These are phyloP conservation scores for Glutinoglossum americanum DNA, from an alignment of 495 filamentous ascomycete species.

Conservation along the genomic window DNA sequence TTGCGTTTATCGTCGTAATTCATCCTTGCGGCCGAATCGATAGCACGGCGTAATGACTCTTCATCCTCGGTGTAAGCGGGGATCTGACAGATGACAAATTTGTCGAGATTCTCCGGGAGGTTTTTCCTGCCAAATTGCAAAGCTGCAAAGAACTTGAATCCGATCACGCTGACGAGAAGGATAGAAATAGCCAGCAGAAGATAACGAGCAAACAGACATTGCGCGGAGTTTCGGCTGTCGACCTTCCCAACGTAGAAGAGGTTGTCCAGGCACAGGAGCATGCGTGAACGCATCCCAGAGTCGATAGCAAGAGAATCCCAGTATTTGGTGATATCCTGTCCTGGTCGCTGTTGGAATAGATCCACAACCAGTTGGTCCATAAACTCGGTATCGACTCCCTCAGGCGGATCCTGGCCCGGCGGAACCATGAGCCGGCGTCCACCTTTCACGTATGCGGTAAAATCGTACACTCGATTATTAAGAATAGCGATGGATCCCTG, in stretches of 20 bases:
- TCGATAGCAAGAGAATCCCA: constrained; percentile 49
- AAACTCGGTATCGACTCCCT: constrained; percentile 45
- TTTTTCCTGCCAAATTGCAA: constrained; percentile 85
- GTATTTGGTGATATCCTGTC: constrained; percentile 61
- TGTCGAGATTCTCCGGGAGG: constrained; percentile 85
- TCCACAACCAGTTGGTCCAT: constrained; percentile 56
- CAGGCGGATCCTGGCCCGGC: constrained; percentile 24
- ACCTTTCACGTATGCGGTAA: constrained; percentile 65
- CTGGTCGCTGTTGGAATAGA: constrained; percentile 56
- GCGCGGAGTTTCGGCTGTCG: constrained; percentile 72
- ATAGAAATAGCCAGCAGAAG: constrained; percentile 79
- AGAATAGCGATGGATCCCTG: constrained; percentile 55
- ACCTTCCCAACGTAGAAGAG: constrained; percentile 87
- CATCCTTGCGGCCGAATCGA: constrained; percentile 92
- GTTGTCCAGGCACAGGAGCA: constrained; percentile 79
- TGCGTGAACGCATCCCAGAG: constrained; percentile 29
- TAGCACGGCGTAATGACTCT: constrained; percentile 84
- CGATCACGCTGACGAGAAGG: constrained; percentile 58
- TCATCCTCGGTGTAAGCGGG: constrained; percentile 97
- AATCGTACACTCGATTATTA: constrained; percentile 65
- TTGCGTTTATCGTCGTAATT: constrained; percentile 97
- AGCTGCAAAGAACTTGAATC: constrained; percentile 92
- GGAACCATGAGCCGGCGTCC: constrained; percentile 41
- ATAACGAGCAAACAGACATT: constrained; percentile 77
- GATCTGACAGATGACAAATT: constrained; percentile 95